Conservation (phyloP, 2,329 filamentous ascomycete species). For the Emericellopsis cladophorae region DNA sequence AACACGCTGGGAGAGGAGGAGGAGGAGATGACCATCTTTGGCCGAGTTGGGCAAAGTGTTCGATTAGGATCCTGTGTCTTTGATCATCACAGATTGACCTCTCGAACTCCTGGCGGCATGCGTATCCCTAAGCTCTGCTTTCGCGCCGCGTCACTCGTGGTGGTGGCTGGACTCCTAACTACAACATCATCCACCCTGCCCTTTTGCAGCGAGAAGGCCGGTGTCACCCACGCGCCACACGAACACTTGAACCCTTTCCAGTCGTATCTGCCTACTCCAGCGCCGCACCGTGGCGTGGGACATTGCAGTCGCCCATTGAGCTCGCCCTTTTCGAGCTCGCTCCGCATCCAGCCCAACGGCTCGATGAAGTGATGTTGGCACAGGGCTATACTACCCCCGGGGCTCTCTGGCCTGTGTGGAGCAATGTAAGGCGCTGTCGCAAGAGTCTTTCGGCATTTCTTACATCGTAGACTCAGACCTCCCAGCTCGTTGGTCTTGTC, state of each 20-base stretch:
- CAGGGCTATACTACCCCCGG: slow-evolving; percentile 7
- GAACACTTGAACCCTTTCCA: slow-evolving; percentile 94
- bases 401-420: slow-evolving; percentile 37
- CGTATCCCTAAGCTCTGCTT: slow-evolving; percentile 32
- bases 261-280: slow-evolving; percentile 82
- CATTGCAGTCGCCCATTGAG: slow-evolving; percentile 78
- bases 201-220: slow-evolving; percentile 76
- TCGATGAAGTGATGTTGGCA: slow-evolving; percentile 89
- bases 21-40: too few relatives aligned
- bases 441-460: slow-evolving; percentile 69
- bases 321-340: slow-evolving; percentile 65
- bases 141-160: slow-evolving; percentile 5
- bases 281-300: slow-evolving; percentile 63
- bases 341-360: slow-evolving; percentile 88
- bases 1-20: too few relatives aligned
- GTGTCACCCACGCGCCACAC: slow-evolving; percentile 82
- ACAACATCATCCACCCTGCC: slow-evolving; percentile 64
- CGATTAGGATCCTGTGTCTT: too few relatives aligned
- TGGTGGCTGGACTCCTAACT: slow-evolving; percentile 10
- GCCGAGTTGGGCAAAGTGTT: too few relatives aligned
- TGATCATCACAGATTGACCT: slow-evolving; percentile 19
- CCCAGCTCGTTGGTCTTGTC: slow-evolving; percentile 7
- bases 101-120: slow-evolving; percentile 34
- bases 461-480: slow-evolving; percentile 52
- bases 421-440: slow-evolving; percentile 50